These are phyloP conservation scores for Cyclocybe aegerita DNA, from an alignment of 768 basidiomycete species.

Conservation along the genomic window DNA sequence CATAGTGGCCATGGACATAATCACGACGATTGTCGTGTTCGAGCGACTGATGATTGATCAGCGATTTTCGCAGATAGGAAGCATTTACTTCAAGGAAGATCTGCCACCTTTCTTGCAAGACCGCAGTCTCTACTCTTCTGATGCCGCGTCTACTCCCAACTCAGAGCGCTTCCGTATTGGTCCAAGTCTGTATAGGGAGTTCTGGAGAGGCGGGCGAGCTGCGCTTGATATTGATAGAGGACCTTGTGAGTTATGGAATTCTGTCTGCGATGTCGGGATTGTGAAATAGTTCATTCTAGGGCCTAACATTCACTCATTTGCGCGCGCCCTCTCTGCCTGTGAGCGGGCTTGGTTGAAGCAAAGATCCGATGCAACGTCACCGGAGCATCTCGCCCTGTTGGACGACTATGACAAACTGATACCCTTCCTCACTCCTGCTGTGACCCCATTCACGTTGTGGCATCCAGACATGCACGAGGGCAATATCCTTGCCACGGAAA, in stretches of 20 bases:
- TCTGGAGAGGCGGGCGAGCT: no score
- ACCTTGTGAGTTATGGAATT: no score
- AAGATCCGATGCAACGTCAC: slow-evolving; percentile 15
- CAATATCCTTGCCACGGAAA: slow-evolving; percentile 25
- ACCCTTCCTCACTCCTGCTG: slow-evolving; percentile 22
- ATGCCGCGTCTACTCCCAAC: slow-evolving; percentile 1
- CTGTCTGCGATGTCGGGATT: no score
- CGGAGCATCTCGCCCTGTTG: slow-evolving; percentile 18
- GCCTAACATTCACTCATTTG: no score
- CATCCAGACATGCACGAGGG: slow-evolving; percentile 26
- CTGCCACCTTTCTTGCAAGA: slow-evolving; percentile 12
- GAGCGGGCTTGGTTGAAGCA: no score
- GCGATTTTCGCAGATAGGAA: slow-evolving; percentile 29
- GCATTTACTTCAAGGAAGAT: slow-evolving; percentile 33
- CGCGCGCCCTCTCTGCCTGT: no score
- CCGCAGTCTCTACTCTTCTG: slow-evolving; percentile 9
- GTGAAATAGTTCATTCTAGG: no score
- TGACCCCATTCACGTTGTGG: slow-evolving; percentile 23
- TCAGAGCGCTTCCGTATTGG: slow-evolving; percentile 2
- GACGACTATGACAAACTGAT: slow-evolving; percentile 19
- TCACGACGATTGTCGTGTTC: slow-evolving; percentile 18
- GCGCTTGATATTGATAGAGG: no score
- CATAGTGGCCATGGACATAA: slow-evolving; percentile 7
- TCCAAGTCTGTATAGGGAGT: no score
- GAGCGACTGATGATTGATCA: slow-evolving; percentile 16